phyloP scores from a whole-genome alignment of 23 red algal genomes.

The Gracilariopsis chorda region DNA sequence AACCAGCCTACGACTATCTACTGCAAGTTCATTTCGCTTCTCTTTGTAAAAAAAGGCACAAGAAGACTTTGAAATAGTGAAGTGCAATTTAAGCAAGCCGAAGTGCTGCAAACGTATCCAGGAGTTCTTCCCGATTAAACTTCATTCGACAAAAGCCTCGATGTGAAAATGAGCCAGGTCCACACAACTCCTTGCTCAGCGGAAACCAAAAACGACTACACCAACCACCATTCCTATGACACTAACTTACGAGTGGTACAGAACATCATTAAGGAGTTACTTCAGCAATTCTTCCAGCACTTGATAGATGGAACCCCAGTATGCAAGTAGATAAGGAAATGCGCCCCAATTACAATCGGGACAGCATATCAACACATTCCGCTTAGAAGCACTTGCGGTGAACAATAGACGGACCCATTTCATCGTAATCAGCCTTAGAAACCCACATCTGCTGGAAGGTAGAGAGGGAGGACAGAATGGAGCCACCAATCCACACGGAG shows the following conservation, averaged over 20 bases:
- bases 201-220: conserved; percentile 33
- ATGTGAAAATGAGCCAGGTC: conserved; percentile 3
- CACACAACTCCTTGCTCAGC: conserved; percentile 3
- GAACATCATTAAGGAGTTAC: conserved; percentile 34
- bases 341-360: background rate
- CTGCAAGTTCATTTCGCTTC: too few species aligned
- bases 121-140: conserved; percentile 23
- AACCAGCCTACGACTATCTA: too few species aligned
- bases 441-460: conserved; percentile 99
- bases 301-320: background rate
- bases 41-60: too few species aligned
- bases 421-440: conserved; percentile 95
- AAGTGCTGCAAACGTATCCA: conserved; percentile 30
- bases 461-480: conserved; percentile 89
- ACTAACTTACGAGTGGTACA: conserved; percentile 25
- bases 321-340: background rate
- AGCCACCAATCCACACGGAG: conserved; percentile 99
- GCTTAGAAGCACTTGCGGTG: conserved; percentile 99
- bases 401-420: conserved; percentile 95
- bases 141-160: conserved; percentile 34
- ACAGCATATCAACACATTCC: background rate
- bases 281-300: conserved; percentile 3
- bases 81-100: conserved; percentile 9
- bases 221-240: background rate
- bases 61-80: too few species aligned